Conservation (phyloP, 2,329 filamentous ascomycete genomes). For the Didymosphaeria variabile region DNA sequence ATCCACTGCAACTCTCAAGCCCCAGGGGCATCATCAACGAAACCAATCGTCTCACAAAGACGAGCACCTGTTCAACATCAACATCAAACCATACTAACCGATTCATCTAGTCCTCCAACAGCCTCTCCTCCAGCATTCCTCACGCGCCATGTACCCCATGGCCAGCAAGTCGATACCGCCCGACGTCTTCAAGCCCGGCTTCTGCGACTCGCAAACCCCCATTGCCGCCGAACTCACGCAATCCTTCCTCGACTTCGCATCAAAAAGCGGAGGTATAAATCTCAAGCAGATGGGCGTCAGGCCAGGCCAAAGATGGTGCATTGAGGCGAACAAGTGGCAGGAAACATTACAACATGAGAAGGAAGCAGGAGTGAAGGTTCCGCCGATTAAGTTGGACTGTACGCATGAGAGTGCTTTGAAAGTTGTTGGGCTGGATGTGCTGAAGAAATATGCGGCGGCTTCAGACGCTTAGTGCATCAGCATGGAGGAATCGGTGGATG, state of each 20-base stretch:
- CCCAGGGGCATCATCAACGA: too few relatives aligned
- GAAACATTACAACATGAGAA: constrained; percentile 19
- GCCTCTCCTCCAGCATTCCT: constrained; percentile 25
- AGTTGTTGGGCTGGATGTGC: constrained; percentile 17
- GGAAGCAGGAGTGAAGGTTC: constrained; percentile 19
- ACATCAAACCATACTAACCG: background rate
- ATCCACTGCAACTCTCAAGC: too few relatives aligned
- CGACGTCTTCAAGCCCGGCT: constrained; percentile 22
- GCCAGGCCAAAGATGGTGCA: constrained; percentile 25
- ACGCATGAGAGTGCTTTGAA: constrained; percentile 23
- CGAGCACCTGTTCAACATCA: background rate
- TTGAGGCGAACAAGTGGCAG: constrained; percentile 22
- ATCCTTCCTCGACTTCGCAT: constrained; percentile 24
- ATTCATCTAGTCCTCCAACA: constrained; percentile 16
- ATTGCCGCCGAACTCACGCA: constrained; percentile 23
- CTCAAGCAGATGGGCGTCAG: constrained; percentile 23
- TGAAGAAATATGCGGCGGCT: constrained; percentile 22
- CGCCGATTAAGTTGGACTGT: constrained; percentile 21
- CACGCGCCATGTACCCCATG: constrained; percentile 24
- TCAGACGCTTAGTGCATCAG: background rate
- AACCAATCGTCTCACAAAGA: too few relatives aligned
- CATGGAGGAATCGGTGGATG: too few relatives aligned
- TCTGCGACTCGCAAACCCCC: constrained; percentile 22
- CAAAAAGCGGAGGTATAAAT: constrained; percentile 21
- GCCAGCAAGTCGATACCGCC: constrained; percentile 22